Evolutionary conservation across 1,284 basidiomycete genomes (phyloP).

Genomic region (Fomitiporia mediterranea): DNA sequence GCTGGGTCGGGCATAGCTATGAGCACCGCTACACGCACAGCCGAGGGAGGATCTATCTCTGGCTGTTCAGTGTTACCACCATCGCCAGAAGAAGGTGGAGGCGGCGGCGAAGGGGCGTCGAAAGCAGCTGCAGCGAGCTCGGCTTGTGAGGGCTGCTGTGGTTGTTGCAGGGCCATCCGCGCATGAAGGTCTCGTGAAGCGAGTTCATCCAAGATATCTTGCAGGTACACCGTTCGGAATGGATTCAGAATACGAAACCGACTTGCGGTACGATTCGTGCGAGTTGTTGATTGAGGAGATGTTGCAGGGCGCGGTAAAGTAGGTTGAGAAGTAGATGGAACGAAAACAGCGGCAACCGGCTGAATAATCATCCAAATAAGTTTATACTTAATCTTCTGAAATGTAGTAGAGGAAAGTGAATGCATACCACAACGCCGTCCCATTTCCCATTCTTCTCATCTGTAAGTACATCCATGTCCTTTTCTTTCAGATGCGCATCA

Average conservation of each 20-base stretch:
- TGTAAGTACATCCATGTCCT: slow-evolving; percentile 12
- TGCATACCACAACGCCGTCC: background rate
- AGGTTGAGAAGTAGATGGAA: slow-evolving; percentile 1
- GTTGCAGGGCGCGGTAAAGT: background rate
- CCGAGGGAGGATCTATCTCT: background rate
- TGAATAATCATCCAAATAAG: no score
- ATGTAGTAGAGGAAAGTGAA: background rate
- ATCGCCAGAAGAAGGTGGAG: no score
- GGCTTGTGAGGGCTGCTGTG: slow-evolving; percentile 1
- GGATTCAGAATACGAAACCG: background rate
- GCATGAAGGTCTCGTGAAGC: slow-evolving; percentile 5
- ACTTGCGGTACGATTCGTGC: no score
- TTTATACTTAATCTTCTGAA: no score
- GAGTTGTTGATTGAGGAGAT: background rate
- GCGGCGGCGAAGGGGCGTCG: background rate
- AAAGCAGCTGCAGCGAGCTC: slow-evolving; percentile 9
- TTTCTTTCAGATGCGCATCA: slow-evolving; percentile 38
- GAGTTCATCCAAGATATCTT: slow-evolving; percentile 11
- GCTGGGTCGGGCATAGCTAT: slow-evolving; percentile 48
- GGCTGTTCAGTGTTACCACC: background rate
- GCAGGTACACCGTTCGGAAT: slow-evolving; percentile 1
- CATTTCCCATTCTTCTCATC: slow-evolving; percentile 1
- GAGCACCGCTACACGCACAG: slow-evolving; percentile 41
- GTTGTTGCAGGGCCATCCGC: background rate
- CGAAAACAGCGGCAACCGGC: slow-evolving; percentile 11